Evolutionary conservation across 2,329 filamentous ascomycete genomes (phyloP).

Genomic region (Purpureocillium takamizusanense): DNA sequence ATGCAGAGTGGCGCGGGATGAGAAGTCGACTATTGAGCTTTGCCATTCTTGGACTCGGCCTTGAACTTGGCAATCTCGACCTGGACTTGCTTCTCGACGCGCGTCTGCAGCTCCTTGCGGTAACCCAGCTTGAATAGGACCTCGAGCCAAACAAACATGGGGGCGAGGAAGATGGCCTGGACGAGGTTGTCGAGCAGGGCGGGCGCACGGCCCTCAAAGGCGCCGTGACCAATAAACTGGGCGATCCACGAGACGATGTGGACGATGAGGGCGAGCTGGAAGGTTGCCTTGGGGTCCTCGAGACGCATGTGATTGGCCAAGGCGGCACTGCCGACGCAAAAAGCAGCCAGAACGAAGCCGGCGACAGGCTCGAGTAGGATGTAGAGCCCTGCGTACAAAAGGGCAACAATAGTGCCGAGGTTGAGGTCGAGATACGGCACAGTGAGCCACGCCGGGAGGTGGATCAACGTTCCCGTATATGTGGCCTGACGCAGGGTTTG

Average conservation of each 20-base stretch:
- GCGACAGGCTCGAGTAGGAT: constrained; percentile 91
- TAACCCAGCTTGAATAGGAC: constrained; percentile 86
- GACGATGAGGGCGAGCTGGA: constrained; percentile 51
- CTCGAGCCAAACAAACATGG: constrained; percentile 96
- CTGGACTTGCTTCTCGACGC: constrained; percentile 68
- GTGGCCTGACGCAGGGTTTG: constrained; percentile 36
- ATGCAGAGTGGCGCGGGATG: neutral
- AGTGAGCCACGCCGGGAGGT: constrained; percentile 57
- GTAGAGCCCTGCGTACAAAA: constrained; percentile 70
- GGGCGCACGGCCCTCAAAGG: constrained; percentile 79
- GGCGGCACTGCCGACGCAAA: constrained; percentile 69
- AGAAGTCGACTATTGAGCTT: constrained; percentile 32
- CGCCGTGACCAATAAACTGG: constrained; percentile 87
- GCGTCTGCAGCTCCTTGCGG: constrained; percentile 72
- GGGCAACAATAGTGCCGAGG: constrained; percentile 53
- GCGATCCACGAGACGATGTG: constrained; percentile 73
- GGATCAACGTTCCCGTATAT: constrained; percentile 54
- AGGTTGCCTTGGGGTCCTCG: constrained; percentile 39
- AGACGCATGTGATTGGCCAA: constrained; percentile 65
- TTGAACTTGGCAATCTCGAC: constrained; percentile 70
- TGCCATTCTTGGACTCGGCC: constrained; percentile 44
- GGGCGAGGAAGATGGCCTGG: constrained; percentile 86
- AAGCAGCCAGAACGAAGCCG: constrained; percentile 63
- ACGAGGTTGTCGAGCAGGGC: constrained; percentile 85
- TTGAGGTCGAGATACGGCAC: constrained; percentile 60